These are phyloP conservation scores for Luffa acutangula DNA, from an alignment of 306 rosid genomes.

Conservation along the genomic window DNA sequence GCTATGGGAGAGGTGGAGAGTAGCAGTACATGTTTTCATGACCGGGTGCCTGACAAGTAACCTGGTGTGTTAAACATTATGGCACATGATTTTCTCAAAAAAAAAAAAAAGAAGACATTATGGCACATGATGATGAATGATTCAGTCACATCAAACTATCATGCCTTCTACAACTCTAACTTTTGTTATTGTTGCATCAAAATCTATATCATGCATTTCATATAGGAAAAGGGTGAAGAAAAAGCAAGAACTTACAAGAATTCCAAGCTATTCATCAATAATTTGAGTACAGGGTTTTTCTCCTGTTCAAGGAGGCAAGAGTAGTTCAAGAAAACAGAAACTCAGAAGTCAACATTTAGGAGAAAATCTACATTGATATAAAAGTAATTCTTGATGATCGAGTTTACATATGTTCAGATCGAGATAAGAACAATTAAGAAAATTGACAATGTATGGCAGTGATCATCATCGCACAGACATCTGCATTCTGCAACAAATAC, in stretches of 20 bases:
- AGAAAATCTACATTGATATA: not conserved
- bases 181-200: not conserved
- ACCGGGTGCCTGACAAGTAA: not conserved
- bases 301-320: not conserved
- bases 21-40: not conserved
- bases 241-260: too few species aligned
- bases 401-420: not conserved
- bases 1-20: not conserved
- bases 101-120: too few species aligned
- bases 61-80: not conserved
- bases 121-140: not conserved
- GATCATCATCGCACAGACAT: not conserved
- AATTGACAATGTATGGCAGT: not conserved
- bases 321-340: not conserved
- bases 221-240: not conserved
- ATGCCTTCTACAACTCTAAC: not conserved
- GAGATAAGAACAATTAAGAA: not conserved
- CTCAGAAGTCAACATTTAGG: not conserved
- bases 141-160: not conserved
- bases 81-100: not conserved
- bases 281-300: not conserved
- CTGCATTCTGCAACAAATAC: conserved; percentile 1
- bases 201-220: not conserved
- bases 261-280: conserved; percentile 3
- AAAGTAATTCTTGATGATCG: not conserved